Evolutionary conservation across 306 rosid species (phyloP).

Genomic region (Mucuna pruriens): DNA sequence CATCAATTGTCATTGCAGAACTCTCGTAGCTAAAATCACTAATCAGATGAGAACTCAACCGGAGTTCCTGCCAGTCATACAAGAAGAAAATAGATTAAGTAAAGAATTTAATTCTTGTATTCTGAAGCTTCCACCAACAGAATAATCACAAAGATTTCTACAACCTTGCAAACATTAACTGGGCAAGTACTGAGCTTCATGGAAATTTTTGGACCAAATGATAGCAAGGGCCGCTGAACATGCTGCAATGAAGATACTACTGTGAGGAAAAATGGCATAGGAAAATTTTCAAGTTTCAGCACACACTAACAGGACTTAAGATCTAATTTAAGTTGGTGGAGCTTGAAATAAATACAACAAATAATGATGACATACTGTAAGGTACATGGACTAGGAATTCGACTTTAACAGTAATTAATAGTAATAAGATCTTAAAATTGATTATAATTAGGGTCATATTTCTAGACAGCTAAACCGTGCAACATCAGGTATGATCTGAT

Average conservation of each 20-base stretch:
- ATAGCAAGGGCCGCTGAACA: slow-evolving; percentile 88
- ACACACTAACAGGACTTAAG: background rate
- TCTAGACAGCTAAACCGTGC: background rate
- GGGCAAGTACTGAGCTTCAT: slow-evolving; percentile 88
- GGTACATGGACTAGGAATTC: slow-evolving; percentile 2
- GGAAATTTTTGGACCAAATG: slow-evolving; percentile 94
- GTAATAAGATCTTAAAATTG: background rate
- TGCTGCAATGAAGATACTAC: slow-evolving; percentile 64
- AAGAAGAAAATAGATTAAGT: slow-evolving; percentile 34
- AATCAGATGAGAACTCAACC: slow-evolving; percentile 83
- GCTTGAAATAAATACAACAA: slow-evolving; percentile 19
- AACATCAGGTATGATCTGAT: background rate
- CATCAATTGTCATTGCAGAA: slow-evolving; percentile 80
- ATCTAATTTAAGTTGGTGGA: slow-evolving; percentile 22
- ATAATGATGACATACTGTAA: slow-evolving; percentile 8
- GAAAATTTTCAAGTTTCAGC: slow-evolving; percentile 26
- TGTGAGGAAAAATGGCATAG: slow-evolving; percentile 25
- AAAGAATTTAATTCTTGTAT: slow-evolving; percentile 7
- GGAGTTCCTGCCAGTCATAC: slow-evolving; percentile 69
- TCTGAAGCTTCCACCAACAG: slow-evolving; percentile 21
- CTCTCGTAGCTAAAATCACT: slow-evolving; percentile 77
- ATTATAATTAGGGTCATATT: slow-evolving; percentile 17
- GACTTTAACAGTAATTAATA: background rate
- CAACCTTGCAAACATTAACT: slow-evolving; percentile 84
- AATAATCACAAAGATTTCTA: slow-evolving; percentile 33